Percentiles rank a stretch among this genome's conserved stretches.
These are phyloP conservation scores for Trypanosoma avium DNA, from an alignment of 208 protist species.

Conservation along the genomic window DNA sequence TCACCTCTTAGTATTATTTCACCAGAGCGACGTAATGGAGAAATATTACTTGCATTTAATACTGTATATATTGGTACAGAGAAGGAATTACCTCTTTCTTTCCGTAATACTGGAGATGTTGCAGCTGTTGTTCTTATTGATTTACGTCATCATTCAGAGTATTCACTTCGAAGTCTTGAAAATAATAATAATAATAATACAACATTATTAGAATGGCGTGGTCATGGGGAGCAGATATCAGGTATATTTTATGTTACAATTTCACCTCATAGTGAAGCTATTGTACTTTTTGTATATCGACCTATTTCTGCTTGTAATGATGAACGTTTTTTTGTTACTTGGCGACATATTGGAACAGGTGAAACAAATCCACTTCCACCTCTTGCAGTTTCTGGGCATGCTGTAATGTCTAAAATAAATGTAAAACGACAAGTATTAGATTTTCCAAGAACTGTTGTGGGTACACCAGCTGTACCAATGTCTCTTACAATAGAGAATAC, in stretches of 20 bases:
- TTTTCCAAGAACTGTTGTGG: constrained; percentile 63
- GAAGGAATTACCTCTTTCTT: constrained; percentile 39
- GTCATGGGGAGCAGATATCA: constrained; percentile 19
- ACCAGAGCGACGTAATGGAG: constrained; percentile 49
- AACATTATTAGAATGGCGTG: constrained; percentile 23
- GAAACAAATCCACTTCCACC: constrained; percentile 65
- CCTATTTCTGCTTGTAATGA: constrained; percentile 9
- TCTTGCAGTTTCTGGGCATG: constrained; percentile 46
- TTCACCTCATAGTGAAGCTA: constrained; percentile 24
- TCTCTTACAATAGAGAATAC: constrained; percentile 49
- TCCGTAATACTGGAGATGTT: constrained; percentile 84
- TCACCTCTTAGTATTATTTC: constrained; percentile 54
- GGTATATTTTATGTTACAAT: constrained; percentile 36
- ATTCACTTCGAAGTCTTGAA: constrained; percentile 27
- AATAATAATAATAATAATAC: constrained; percentile 4
- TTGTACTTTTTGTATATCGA: constrained; percentile 35
- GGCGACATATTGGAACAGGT: constrained; percentile 73
- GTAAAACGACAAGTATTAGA: constrained; percentile 33
- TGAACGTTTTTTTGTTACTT: constrained; percentile 51
- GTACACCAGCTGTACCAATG: constrained; percentile 43
- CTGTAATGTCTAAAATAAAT: constrained; percentile 35
- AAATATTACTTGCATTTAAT: constrained; percentile 87
- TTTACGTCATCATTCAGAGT: constrained; percentile 42
- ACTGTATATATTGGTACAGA: constrained; percentile 79
- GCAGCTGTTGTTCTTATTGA: constrained; percentile 81